phyloP scores from a whole-genome alignment of 352 stramenopile genomes.

The Phytopythium kandeliae region DNA sequence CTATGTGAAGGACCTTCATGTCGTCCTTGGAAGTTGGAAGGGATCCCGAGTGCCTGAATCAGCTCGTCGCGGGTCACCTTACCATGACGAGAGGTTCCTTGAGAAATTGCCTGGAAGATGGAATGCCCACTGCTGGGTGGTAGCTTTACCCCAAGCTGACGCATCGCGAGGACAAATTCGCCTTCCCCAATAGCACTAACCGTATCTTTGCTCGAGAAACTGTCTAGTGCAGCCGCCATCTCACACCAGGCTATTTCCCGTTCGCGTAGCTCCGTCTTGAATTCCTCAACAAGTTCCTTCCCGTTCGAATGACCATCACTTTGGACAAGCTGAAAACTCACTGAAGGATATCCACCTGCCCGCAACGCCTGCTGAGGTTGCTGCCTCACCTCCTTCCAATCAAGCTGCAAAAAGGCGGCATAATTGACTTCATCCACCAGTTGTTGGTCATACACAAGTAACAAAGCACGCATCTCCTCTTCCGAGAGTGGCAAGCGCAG shows the following conservation, averaged over 20 bases:
- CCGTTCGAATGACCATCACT: constrained; percentile 1
- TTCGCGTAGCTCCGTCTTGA: constrained; percentile 10
- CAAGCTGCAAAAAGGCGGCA: constrained; percentile 44
- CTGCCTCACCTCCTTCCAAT: constrained; percentile 35
- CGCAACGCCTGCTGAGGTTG: constrained; percentile 11
- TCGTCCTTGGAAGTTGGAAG: background rate
- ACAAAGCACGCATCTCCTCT: constrained; percentile 42
- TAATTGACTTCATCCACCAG: constrained; percentile 49
- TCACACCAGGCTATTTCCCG: constrained; percentile 6
- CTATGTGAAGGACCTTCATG: background rate
- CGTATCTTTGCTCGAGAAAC: constrained; percentile 3
- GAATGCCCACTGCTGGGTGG: constrained; percentile 14
- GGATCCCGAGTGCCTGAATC: background rate
- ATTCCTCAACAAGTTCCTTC: constrained; percentile 10
- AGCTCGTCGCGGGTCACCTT: constrained; percentile 5
- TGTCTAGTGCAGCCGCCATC: constrained; percentile 14
- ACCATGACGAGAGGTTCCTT: constrained; percentile 2
- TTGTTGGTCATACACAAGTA: constrained; percentile 51
- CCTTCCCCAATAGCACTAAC: constrained; percentile 13
- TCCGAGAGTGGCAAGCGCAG: constrained; percentile 35
- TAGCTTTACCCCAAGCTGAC: constrained; percentile 20
- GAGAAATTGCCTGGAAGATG: constrained; percentile 21
- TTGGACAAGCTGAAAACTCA: constrained; percentile 9
- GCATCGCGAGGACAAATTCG: constrained; percentile 23
- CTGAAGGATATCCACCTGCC: background rate